Conservation (phyloP, 2,329 filamentous ascomycete species). For the Orbilia brochopaga region DNA sequence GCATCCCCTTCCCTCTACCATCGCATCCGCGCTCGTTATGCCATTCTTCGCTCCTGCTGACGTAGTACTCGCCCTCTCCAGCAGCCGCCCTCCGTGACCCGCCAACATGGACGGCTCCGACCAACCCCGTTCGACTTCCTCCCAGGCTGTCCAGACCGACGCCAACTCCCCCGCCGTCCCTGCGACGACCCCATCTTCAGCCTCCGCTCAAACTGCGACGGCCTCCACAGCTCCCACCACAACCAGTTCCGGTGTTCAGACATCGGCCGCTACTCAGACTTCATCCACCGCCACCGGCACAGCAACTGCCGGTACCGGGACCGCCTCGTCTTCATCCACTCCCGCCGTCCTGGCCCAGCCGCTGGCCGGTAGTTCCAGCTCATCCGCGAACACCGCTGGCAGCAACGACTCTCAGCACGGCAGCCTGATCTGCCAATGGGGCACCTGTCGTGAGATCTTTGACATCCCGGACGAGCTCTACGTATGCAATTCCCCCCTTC, state of each 20-base stretch:
- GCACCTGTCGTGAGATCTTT: constrained; percentile 67
- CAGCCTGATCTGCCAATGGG: constrained; percentile 68
- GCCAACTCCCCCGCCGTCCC: constrained; percentile 35
- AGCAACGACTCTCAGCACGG: constrained; percentile 58
- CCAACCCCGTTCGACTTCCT: constrained; percentile 46
- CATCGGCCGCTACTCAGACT: constrained; percentile 32
- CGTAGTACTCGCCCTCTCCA: neutral
- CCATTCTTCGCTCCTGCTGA: neutral
- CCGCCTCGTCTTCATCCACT: constrained; percentile 12
- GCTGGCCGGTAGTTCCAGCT: constrained; percentile 8
- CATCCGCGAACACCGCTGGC: constrained; percentile 12
- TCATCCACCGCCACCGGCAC: constrained; percentile 2
- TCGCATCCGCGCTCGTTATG: neutral
- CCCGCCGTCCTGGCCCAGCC: constrained; percentile 26
- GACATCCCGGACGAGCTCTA: constrained; percentile 66
- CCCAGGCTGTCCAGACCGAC: constrained; percentile 53
- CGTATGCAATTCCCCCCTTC: constrained; percentile 59
- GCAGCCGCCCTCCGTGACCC: neutral
- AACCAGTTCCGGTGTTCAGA: constrained; percentile 8
- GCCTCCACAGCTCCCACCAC: constrained; percentile 27
- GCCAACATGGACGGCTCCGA: constrained; percentile 36
- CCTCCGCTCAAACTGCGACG: constrained; percentile 44
- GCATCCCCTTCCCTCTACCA: constrained; percentile 5
- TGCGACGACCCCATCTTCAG: constrained; percentile 5
- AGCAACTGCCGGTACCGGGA: constrained; percentile 21